These are phyloP conservation scores for Aspergillus vadensis DNA, from an alignment of 2,329 filamentous ascomycete species.

Conservation along the genomic window DNA sequence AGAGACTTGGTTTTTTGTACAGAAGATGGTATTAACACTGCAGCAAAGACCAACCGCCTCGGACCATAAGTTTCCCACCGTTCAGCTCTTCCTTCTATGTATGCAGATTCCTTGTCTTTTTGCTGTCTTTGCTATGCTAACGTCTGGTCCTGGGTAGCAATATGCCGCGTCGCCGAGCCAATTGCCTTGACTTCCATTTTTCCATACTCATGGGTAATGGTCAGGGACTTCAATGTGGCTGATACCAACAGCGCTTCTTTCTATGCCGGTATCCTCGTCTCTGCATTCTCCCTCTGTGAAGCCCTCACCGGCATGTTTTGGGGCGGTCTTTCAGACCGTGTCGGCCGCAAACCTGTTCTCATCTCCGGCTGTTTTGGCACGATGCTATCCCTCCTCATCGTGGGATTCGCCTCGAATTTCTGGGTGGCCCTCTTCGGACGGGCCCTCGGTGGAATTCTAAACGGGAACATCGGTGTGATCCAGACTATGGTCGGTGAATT, in stretches of 20 bases:
- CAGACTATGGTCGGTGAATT: constrained; percentile 92
- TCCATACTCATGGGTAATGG: constrained; percentile 84
- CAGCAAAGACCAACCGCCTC: constrained; percentile 60
- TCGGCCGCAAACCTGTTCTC: constrained; percentile 83
- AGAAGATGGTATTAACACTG: constrained; percentile 63
- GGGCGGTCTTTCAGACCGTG: constrained; percentile 77
- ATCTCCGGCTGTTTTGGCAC: constrained; percentile 80
- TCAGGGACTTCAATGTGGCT: constrained; percentile 74
- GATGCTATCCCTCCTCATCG: constrained; percentile 77
- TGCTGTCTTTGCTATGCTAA: constrained; percentile 8
- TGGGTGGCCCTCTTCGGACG: constrained; percentile 79
- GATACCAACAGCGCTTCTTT: constrained; percentile 75
- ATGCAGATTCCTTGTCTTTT: constrained; percentile 33
- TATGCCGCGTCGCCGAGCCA: constrained; percentile 89
- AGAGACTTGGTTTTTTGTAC: constrained; percentile 52
- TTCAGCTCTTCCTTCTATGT: constrained; percentile 85
- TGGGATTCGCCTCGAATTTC: constrained; percentile 80
- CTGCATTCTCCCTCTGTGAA: constrained; percentile 80
- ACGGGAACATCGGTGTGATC: constrained; percentile 88
- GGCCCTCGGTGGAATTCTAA: constrained; percentile 76
- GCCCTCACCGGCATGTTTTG: constrained; percentile 84
- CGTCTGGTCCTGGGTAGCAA: constrained; percentile 58
- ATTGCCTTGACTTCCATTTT: constrained; percentile 93
- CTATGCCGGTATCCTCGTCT: constrained; percentile 85
- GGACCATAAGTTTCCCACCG: constrained; percentile 74